Percentiles rank a stretch among this genome's conserved stretches.
Conservation (phyloP, 768 basidiomycete species). For the Suillus placidus region DNA sequence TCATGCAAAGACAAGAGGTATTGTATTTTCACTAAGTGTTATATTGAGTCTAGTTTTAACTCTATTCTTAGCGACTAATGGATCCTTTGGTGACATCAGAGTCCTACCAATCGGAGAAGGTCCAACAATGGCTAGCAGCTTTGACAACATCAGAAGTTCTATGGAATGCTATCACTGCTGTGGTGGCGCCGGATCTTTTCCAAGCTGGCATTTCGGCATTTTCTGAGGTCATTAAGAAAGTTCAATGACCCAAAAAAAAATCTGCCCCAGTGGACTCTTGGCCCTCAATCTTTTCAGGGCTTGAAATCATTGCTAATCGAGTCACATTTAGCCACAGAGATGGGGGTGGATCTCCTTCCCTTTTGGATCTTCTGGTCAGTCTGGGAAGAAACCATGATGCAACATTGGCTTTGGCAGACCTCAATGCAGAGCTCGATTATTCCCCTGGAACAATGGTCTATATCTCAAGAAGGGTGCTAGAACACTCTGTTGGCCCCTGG, state of each 20-base stretch:
- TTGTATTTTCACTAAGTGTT: not conserved
- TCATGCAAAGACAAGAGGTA: conserved; percentile 4
- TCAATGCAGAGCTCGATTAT: no score
- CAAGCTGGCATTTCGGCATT: not conserved
- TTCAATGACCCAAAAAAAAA: not conserved
- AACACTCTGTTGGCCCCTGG: no score
- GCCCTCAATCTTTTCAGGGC: conserved; percentile 8
- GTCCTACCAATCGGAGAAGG: not conserved
- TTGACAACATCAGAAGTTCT: conserved; percentile 1
- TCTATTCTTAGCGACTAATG: not conserved
- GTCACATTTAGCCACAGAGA: conserved; percentile 3
- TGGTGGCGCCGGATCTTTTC: not conserved
- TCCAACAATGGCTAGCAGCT: not conserved
- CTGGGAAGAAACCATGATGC: no score
- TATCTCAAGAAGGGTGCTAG: no score
- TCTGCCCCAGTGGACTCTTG: not conserved
- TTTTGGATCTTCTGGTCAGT: no score
- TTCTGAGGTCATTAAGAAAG: not conserved
- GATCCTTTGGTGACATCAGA: not conserved
- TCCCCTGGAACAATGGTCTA: no score
- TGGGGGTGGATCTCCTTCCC: not conserved
- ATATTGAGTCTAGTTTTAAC: not conserved
- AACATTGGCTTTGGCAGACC: no score
- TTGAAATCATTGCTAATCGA: conserved; percentile 9
- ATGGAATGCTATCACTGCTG: not conserved